Conservation (phyloP, 805 yeast genomes). For the Saturnispora galanensis region DNA sequence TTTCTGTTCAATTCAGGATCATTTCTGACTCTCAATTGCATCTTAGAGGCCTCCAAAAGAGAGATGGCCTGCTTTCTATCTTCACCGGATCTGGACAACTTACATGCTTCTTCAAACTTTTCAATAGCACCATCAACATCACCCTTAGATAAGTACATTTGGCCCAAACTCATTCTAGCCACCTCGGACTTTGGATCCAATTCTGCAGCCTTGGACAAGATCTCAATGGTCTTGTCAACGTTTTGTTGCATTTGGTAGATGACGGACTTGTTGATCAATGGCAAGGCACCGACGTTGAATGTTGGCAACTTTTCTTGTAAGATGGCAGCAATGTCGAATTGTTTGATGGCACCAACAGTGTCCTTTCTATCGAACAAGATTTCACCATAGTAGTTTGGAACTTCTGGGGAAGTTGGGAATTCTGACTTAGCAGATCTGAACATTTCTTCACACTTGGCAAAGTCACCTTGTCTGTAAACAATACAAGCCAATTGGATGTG, state of each 20-base stretch:
- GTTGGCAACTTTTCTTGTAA: constrained; percentile 62
- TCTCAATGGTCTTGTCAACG: constrained; percentile 47
- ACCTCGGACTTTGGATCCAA: constrained; percentile 84
- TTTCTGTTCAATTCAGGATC: constrained; percentile 58
- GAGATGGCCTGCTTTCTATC: constrained; percentile 88
- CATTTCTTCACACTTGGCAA: constrained; percentile 46
- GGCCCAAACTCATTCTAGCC: constrained; percentile 87
- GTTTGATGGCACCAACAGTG: constrained; percentile 59
- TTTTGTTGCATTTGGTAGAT: constrained; percentile 48
- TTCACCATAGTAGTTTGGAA: constrained; percentile 94
- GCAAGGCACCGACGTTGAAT: constrained; percentile 78
- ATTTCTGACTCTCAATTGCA: constrained; percentile 68
- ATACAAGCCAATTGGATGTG: constrained; percentile 91
- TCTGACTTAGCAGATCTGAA: constrained; percentile 61
- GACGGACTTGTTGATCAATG: constrained; percentile 83
- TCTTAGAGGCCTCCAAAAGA: constrained; percentile 85
- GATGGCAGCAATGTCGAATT: constrained; percentile 78
- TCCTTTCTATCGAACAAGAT: constrained; percentile 77
- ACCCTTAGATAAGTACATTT: constrained; percentile 76
- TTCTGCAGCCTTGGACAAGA: constrained; percentile 66
- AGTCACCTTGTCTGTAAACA: constrained; percentile 66
- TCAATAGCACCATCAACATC: constrained; percentile 71
- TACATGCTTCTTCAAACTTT: constrained; percentile 75
- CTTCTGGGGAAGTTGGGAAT: constrained; percentile 83
- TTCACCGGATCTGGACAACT: constrained; percentile 70